phyloP scores from a whole-genome alignment of 768 basidiomycete genomes.

The Suillus brevipes region DNA sequence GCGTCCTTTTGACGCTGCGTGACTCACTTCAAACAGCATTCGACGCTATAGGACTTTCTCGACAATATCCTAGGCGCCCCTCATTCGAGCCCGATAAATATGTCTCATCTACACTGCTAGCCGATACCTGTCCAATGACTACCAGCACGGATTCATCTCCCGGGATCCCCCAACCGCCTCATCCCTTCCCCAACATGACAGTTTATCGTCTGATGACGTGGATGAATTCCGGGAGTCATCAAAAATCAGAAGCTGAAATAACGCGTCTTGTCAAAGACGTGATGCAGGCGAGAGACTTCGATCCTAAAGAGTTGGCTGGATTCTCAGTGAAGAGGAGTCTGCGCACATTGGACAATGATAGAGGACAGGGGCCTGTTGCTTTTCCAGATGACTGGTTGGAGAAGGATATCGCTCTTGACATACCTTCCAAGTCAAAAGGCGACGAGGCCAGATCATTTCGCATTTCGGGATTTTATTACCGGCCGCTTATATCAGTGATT shows the following conservation, averaged over 20 bases:
- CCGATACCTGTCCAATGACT: not conserved
- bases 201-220: constrained; percentile 7
- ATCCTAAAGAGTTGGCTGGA: constrained; percentile 2
- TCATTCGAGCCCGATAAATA: not conserved
- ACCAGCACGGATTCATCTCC: not conserved
- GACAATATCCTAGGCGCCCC: not conserved
- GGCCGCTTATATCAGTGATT: too few species aligned
- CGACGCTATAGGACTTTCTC: not conserved
- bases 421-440: not conserved
- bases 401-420: not conserved
- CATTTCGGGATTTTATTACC: too few species aligned
- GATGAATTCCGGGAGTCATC: constrained; percentile 2
- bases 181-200: constrained; percentile 11
- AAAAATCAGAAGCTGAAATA: constrained; percentile 5
- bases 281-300: constrained; percentile 8
- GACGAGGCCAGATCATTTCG: too few species aligned
- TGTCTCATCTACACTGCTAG: not conserved
- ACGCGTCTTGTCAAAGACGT: constrained; percentile 5
- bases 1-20: not conserved
- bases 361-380: not conserved
- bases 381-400: not conserved
- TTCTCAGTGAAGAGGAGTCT: not conserved
- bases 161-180: not conserved
- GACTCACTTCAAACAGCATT: not conserved
- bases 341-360: not conserved